Evolutionary conservation across 306 rosid species (phyloP).

Genomic region (Quercus robur): DNA sequence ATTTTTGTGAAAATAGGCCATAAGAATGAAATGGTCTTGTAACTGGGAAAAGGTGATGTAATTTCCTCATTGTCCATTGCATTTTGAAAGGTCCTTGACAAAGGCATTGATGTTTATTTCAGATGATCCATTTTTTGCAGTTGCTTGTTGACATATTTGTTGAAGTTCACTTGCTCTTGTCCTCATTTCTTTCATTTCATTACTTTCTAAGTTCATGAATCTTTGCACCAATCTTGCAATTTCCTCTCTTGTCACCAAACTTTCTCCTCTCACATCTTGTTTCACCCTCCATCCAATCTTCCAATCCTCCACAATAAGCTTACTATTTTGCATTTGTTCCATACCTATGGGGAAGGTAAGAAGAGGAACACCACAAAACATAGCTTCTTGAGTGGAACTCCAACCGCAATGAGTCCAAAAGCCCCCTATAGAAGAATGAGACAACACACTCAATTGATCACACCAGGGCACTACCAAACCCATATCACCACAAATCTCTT

Average conservation of each 20-base stretch:
- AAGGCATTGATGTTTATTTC: conserved; percentile 25
- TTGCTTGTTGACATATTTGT: conserved; percentile 23
- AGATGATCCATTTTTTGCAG: conserved; percentile 42
- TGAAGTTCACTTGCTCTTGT: conserved; percentile 31
- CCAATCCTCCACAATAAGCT: conserved; percentile 50
- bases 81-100: conserved; percentile 16
- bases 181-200: conserved; percentile 34
- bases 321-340: conserved; percentile 44
- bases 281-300: conserved; percentile 52
- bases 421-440: conserved; percentile 47
- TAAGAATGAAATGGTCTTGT: no score
- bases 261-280: conserved; percentile 21
- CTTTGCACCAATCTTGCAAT: conserved; percentile 31
- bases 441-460: conserved; percentile 59
- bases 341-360: conserved; percentile 40
- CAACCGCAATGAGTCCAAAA: conserved; percentile 67
- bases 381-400: conserved; percentile 50
- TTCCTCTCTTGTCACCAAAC: conserved; percentile 33
- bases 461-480: conserved; percentile 50
- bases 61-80: no score
- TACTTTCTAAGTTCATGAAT: conserved; percentile 38
- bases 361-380: conserved; percentile 52
- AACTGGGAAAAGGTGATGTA: no score
- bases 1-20: no score
- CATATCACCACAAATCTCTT: conserved; percentile 30